Evolutionary conservation across 2,329 filamentous ascomycete species (phyloP), one percentile per base, ranked within the genome.

Genomic region (Emmonsiellopsis sp.): DNA sequence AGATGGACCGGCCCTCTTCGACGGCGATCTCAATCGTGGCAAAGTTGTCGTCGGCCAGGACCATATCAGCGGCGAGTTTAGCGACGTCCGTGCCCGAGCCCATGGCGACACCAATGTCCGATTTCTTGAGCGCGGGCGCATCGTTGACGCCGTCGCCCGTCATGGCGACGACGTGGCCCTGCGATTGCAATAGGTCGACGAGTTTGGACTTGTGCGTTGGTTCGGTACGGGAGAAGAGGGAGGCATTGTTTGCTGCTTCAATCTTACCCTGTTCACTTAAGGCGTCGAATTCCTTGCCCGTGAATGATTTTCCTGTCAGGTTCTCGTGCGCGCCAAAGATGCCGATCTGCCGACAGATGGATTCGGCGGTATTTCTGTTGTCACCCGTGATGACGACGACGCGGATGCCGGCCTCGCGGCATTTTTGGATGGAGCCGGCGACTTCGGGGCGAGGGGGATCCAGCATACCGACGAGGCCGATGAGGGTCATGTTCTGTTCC

Each of bases 71-170:
- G 32, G 93, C 93, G 60, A 98, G 78, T 76, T 95, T 96, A 55
- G 93, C 89, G 32, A 98, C 93, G 69, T 98, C 93, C 30, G 93
- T 98, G 67, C 93, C 93, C 54, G 89, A 93, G 50, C 93, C 94
- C 93, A 98, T 98, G 55, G 93, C 94, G 57, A 98, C 90, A 74
- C 93, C 93, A 73, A 98, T 98, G 67, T 98, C 93, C 38, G 93
- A 89, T 77, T 96, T 97, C 81, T 98, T 98, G 65, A 98, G 79
- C 13, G 93, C 93, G 46, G 93, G 93, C 4, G 93, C 93, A 71
- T 98, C 93, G 66, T 98, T 98, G 71, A 98, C 93, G 72, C 93
- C 93, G 66, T 98, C 93, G 65, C 93, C 93, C 61, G 93, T 98
- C 93, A 98, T 98, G 61, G 93, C 93, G 58, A 98, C 94, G 43